phyloP scores from a whole-genome alignment of 345 rosid species.

The Lepidium sativum region DNA sequence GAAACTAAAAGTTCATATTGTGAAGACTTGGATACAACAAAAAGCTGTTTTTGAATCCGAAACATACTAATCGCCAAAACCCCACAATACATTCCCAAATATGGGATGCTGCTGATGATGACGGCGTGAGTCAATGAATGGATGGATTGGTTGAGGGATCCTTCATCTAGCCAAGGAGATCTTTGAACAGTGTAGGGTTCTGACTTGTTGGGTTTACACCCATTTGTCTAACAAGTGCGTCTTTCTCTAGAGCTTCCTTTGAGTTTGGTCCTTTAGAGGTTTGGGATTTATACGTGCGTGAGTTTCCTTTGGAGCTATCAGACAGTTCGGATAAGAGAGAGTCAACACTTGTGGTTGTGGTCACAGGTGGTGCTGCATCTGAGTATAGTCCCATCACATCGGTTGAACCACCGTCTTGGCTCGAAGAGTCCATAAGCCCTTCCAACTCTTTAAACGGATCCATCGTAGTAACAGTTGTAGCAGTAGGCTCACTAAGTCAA shows the following conservation, averaged over 20 bases:
- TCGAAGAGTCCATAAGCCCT: conserved; percentile 62
- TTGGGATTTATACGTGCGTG: conserved; percentile 19
- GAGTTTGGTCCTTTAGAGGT: conserved; percentile 57
- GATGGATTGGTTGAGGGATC: not conserved
- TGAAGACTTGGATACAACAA: conserved; percentile 22
- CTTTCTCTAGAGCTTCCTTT: conserved; percentile 71
- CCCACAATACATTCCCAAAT: conserved; percentile 10
- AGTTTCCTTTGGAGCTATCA: conserved; percentile 23
- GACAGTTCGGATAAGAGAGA: conserved; percentile 27
- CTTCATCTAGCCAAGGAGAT: conserved; percentile 56
- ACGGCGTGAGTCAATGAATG: not conserved
- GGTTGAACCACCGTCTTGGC: conserved; percentile 15
- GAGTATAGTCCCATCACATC: conserved; percentile 39
- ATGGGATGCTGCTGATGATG: conserved; percentile 3
- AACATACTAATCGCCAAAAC: not conserved
- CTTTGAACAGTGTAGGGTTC: conserved; percentile 85
- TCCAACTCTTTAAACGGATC: conserved; percentile 90
- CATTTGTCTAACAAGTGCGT: conserved; percentile 87
- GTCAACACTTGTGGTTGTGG: conserved; percentile 15
- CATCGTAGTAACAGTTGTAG: conserved; percentile 25
- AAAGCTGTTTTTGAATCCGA: conserved; percentile 18
- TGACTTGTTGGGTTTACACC: conserved; percentile 78
- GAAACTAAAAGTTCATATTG: conserved; percentile 18
- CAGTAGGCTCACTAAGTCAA: conserved; percentile 68
- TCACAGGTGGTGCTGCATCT: conserved; percentile 35